Conservation (phyloP, 192 early-diverging fungal species). For the Podila clonocystis region DNA sequence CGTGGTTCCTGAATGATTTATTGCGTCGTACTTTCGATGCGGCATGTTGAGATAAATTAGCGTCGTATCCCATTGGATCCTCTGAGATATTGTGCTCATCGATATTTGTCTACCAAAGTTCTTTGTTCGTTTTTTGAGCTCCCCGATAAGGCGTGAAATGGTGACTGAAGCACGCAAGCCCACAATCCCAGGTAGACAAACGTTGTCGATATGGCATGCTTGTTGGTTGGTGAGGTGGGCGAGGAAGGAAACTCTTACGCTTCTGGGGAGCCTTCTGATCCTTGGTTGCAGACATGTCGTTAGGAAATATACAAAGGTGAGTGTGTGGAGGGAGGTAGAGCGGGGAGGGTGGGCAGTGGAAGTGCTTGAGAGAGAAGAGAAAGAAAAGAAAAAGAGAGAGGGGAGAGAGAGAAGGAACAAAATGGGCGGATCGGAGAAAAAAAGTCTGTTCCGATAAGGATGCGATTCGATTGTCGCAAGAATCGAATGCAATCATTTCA, state of each 20-base stretch:
- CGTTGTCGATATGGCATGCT: background rate
- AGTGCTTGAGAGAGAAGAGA: background rate
- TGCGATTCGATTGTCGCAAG: background rate
- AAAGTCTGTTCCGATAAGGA: slow-evolving; percentile 1
- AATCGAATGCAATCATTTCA: background rate
- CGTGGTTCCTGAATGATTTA: too few relatives aligned
- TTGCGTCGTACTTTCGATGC: too few relatives aligned
- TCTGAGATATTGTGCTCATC: too few relatives aligned
- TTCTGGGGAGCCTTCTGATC: slow-evolving; percentile 28
- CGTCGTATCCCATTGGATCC: too few relatives aligned
- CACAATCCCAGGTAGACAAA: background rate
- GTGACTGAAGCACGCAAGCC: too few relatives aligned
- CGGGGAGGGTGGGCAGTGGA: slow-evolving; percentile 4
- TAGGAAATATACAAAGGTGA: background rate
- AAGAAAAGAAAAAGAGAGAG: background rate
- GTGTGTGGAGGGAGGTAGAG: background rate
- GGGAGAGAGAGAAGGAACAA: slow-evolving; percentile 1
- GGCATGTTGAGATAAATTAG: too few relatives aligned
- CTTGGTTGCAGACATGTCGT: slow-evolving; percentile 28
- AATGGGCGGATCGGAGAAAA: background rate
- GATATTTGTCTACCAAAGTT: too few relatives aligned
- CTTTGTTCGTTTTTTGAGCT: too few relatives aligned
- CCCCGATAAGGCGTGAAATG: too few relatives aligned
- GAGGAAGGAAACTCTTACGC: slow-evolving; percentile 24
- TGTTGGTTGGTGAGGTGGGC: background rate